Conservation (phyloP, 768 basidiomycete species). For the Exidia glandulosa region DNA sequence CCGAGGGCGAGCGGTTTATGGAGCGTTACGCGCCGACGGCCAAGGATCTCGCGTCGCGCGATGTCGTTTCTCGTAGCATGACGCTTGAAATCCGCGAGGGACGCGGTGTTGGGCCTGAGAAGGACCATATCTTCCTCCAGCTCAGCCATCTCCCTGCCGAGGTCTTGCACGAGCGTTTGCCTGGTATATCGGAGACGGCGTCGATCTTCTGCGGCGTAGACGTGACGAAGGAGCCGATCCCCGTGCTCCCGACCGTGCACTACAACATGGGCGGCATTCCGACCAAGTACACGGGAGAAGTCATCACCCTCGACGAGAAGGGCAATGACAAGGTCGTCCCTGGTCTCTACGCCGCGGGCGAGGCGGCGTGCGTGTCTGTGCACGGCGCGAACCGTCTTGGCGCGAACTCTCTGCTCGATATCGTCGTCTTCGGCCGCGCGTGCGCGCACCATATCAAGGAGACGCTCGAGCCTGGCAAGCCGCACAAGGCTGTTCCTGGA, state of each 20-base stretch:
- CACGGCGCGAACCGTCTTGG: conserved; percentile 99
- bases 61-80: conserved; percentile 99
- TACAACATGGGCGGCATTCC: conserved; percentile 99
- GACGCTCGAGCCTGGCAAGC: conserved; percentile 76
- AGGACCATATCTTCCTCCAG: conserved; percentile 94
- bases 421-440: conserved; percentile 99
- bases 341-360: conserved; percentile 95
- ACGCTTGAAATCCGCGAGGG: conserved; percentile 98
- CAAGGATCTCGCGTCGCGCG: conserved; percentile 98
- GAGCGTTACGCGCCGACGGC: conserved; percentile 99
- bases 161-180: conserved; percentile 89
- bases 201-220: conserved; percentile 98
- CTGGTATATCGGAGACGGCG: conserved; percentile 99
- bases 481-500: conserved; percentile 79
- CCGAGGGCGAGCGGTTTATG: conserved; percentile 99
- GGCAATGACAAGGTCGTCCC: conserved; percentile 93
- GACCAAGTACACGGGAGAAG: conserved; percentile 96
- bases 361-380: conserved; percentile 97
- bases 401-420: conserved; percentile 96
- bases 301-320: conserved; percentile 72
- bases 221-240: conserved; percentile 99
- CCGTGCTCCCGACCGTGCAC: conserved; percentile 95
- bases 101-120: conserved; percentile 96
- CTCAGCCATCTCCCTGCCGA: conserved; percentile 95
- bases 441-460: conserved; percentile 96